These are phyloP conservation scores for Arthrobotrys entomopaga DNA, from an alignment of 2,329 filamentous ascomycete species.

Conservation along the genomic window DNA sequence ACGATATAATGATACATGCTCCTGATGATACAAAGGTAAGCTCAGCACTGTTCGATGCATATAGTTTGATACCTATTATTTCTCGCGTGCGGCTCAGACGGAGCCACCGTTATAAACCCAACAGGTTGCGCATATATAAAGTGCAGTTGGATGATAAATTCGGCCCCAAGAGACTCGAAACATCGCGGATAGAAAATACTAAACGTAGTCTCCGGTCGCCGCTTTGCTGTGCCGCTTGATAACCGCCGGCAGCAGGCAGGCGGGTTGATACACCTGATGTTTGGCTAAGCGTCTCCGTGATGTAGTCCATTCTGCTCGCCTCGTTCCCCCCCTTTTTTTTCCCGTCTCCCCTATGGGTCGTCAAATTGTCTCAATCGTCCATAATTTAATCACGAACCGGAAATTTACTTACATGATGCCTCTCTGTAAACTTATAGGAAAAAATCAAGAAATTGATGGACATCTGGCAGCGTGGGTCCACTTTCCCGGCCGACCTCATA, in stretches of 20 bases:
- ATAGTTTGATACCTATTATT: not conserved
- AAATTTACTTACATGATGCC: conserved; percentile 65
- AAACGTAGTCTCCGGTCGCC: conserved; percentile 29
- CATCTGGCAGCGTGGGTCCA: conserved; percentile 96
- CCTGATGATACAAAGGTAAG: conserved; percentile 95
- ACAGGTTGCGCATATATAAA: conserved; percentile 8
- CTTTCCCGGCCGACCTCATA: conserved; percentile 84
- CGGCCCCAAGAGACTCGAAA: not conserved
- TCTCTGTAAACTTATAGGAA: conserved; percentile 72
- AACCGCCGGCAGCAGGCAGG: conserved; percentile 19
- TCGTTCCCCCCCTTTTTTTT: conserved; percentile 35
- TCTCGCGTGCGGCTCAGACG: no score
- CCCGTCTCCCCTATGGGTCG: no score
- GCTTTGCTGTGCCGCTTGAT: conserved; percentile 51
- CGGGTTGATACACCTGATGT: conserved; percentile 26
- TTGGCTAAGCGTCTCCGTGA: conserved; percentile 6
- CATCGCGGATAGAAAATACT: conserved; percentile 26
- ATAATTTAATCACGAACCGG: conserved; percentile 48
- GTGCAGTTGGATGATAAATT: conserved; percentile 1
- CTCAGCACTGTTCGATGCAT: conserved; percentile 60
- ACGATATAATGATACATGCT: conserved; percentile 87
- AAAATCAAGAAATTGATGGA: conserved; percentile 96
- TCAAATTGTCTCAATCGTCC: conserved; percentile 14
- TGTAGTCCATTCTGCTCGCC: conserved; percentile 56
- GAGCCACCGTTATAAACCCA: no score